Evolutionary conservation across 78 protist species (phyloP).

Genomic region (Dictyostelium discoideum): DNA sequence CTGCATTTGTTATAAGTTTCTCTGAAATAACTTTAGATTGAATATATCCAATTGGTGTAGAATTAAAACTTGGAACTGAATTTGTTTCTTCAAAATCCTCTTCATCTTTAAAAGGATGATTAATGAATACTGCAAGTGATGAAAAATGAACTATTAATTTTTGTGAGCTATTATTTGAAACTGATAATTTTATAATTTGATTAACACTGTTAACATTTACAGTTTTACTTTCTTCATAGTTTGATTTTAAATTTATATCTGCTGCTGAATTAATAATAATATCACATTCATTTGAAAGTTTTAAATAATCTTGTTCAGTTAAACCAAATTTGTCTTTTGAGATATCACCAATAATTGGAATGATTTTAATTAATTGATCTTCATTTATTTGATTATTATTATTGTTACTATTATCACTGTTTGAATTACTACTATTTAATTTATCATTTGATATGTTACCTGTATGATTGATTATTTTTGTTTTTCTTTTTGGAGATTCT

Average conservation of each 20-base stretch:
- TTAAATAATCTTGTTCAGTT: not conserved
- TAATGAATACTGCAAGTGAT: constrained; percentile 39
- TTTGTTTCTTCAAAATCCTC: not conserved
- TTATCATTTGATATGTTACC: not conserved
- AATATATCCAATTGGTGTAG: constrained; percentile 15
- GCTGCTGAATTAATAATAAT: constrained; percentile 28
- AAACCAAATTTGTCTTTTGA: not conserved
- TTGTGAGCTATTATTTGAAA: not conserved
- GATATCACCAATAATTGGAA: not conserved
- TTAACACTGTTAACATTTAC: not conserved
- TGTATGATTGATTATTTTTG: too few relatives aligned
- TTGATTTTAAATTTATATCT: constrained; percentile 19
- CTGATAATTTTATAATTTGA: not conserved
- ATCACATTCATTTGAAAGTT: not conserved
- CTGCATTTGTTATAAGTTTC: not conserved
- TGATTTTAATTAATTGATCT: not conserved
- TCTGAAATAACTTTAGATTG: constrained; percentile 41
- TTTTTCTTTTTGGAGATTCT: too few relatives aligned
- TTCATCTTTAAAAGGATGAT: not conserved
- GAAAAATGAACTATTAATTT: constrained; percentile 36
- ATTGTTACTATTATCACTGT: too few relatives aligned
- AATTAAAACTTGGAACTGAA: not conserved
- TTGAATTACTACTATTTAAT: not conserved
- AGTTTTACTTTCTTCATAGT: constrained; percentile 1
- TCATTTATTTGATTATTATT: too few relatives aligned